Conservation (phyloP, 1,284 basidiomycete genomes). For the Filobasidium uniguttulatum region DNA sequence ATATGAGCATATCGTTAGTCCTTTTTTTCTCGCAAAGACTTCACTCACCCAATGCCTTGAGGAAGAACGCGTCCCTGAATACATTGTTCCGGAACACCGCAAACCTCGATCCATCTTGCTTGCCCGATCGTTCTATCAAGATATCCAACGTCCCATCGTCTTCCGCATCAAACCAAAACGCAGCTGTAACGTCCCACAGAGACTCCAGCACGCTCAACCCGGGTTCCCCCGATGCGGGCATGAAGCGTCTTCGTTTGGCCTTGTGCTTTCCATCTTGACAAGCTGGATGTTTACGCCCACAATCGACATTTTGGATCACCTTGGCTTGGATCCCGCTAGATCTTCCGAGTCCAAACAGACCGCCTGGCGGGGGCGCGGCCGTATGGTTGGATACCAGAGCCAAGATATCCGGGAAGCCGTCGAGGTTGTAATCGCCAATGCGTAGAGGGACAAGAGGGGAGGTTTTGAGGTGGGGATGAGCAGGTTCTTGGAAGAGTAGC, state of each 20-base stretch:
- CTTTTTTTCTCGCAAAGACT: constrained; percentile 1
- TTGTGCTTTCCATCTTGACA: constrained; percentile 22
- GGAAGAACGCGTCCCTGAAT: constrained; percentile 97
- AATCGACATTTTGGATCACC: constrained; percentile 60
- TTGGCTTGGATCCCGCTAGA: constrained; percentile 41
- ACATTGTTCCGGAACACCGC: constrained; percentile 93
- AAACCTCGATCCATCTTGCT: constrained; percentile 41
- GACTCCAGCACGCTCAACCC: constrained; percentile 51
- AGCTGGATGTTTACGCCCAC: constrained; percentile 42
- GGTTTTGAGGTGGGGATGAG: constrained; percentile 22
- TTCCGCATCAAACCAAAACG: constrained; percentile 80
- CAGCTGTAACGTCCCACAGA: constrained; percentile 64
- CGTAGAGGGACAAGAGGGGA: constrained; percentile 59
- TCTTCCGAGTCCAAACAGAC: constrained; percentile 33
- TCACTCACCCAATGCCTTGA: constrained; percentile 73
- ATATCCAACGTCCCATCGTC: constrained; percentile 95
- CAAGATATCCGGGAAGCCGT: constrained; percentile 88
- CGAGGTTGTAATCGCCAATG: constrained; percentile 80
- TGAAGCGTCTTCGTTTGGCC: constrained; percentile 49
- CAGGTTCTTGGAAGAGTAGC: constrained; percentile 13
- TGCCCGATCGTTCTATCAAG: constrained; percentile 68
- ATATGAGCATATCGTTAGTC: neutral
- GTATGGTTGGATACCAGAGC: constrained; percentile 44
- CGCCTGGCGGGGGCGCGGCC: constrained; percentile 29
- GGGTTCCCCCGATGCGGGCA: constrained; percentile 40